Percentiles rank a stretch among this genome's conserved stretches.
These are phyloP conservation scores for Leishmania lainsoni DNA, from an alignment of 208 protist genomes.

Conservation along the genomic window DNA sequence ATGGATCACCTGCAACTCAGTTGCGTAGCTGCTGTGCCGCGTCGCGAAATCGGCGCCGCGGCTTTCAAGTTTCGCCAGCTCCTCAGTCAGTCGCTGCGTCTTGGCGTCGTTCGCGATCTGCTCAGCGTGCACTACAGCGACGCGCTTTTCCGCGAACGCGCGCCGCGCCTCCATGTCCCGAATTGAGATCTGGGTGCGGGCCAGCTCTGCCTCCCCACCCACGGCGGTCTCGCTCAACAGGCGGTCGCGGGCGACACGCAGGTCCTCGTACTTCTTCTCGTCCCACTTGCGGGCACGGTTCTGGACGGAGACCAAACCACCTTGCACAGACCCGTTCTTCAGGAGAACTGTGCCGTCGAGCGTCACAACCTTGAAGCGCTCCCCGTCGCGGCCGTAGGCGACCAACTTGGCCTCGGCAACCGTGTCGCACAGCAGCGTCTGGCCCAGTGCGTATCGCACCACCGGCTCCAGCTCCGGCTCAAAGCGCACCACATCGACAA, in stretches of 20 bases:
- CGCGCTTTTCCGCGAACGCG: slow-evolving; percentile 52
- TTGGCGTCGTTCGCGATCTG: slow-evolving; percentile 44
- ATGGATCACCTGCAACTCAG: slow-evolving; percentile 44
- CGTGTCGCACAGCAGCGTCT: slow-evolving; percentile 96
- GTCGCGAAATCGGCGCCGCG: slow-evolving; percentile 17
- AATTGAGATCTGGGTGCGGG: slow-evolving; percentile 64
- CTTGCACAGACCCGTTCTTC: slow-evolving; percentile 96
- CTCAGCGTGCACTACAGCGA: slow-evolving; percentile 50
- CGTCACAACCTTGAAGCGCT: slow-evolving; percentile 95
- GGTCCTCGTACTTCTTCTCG: slow-evolving; percentile 87
- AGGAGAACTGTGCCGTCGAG: slow-evolving; percentile 95
- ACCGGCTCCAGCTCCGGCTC: slow-evolving; percentile 86
- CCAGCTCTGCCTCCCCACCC: slow-evolving; percentile 75
- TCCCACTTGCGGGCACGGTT: slow-evolving; percentile 92
- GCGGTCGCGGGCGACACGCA: slow-evolving; percentile 69
- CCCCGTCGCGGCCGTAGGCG: slow-evolving; percentile 67
- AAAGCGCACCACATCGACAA: slow-evolving; percentile 95
- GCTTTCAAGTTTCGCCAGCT: slow-evolving; percentile 29
- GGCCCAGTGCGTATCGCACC: slow-evolving; percentile 94
- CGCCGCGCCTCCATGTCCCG: slow-evolving; percentile 73
- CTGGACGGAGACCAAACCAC: slow-evolving; percentile 87
- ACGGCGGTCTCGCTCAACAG: slow-evolving; percentile 66
- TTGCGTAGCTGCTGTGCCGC: slow-evolving; percentile 25
- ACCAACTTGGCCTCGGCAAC: slow-evolving; percentile 91
- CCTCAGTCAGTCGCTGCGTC: slow-evolving; percentile 32